Evolutionary conservation across 805 yeast species (phyloP).

Genomic region (Saturnispora galanensis): DNA sequence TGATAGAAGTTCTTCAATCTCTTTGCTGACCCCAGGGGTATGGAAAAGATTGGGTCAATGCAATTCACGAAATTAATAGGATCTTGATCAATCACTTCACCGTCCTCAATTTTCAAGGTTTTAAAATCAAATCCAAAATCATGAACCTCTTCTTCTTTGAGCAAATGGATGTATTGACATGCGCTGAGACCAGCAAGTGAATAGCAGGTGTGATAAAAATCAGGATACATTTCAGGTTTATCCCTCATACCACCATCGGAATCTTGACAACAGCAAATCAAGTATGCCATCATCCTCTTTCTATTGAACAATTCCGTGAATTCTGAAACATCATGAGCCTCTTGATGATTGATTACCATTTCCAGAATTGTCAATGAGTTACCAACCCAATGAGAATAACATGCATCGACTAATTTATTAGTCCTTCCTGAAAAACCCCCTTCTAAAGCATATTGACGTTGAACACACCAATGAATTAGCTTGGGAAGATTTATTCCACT

Average conservation of each 20-base stretch:
- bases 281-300: conserved; percentile 51
- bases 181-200: conserved; percentile 64
- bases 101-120: conserved; percentile 14
- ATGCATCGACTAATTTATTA: conserved; percentile 90
- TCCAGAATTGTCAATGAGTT: conserved; percentile 61
- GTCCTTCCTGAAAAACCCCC: conserved; percentile 88
- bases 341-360: conserved; percentile 39
- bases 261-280: conserved; percentile 68
- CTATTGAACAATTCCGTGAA: conserved; percentile 35
- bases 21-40: conserved; percentile 33
- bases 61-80: conserved; percentile 19
- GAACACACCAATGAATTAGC: conserved; percentile 56
- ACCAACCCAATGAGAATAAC: conserved; percentile 95
- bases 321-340: conserved; percentile 14
- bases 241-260: conserved; percentile 59
- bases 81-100: conserved; percentile 14
- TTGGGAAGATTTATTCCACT: conserved; percentile 32
- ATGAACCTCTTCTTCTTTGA: conserved; percentile 12
- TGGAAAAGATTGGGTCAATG: conserved; percentile 50
- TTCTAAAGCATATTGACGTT: conserved; percentile 63
- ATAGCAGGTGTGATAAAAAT: conserved; percentile 88
- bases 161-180: conserved; percentile 36
- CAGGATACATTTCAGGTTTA: conserved; percentile 75
- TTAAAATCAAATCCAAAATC: conserved; percentile 17
- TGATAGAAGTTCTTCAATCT: conserved; percentile 7